phyloP scores from a whole-genome alignment of 306 rosid species.

The Phaseolus lunatus region DNA sequence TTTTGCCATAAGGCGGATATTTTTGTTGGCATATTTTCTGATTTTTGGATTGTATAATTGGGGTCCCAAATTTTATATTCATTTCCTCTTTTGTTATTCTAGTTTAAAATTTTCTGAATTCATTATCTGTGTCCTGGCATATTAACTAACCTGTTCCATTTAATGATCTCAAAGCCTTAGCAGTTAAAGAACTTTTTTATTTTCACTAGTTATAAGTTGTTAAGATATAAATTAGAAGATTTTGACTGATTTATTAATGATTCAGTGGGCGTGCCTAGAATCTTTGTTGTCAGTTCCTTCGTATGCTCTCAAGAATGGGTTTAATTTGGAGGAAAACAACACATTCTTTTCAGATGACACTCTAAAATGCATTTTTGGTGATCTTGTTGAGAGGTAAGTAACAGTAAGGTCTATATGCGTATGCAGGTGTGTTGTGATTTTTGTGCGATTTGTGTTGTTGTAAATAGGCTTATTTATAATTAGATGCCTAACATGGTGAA shows the following conservation, averaged over 20 bases:
- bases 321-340: conserved; percentile 51
- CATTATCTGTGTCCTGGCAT: conserved; percentile 29
- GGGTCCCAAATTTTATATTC: conserved; percentile 12
- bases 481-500: conserved; percentile 20
- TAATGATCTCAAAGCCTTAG: conserved; percentile 32
- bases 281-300: conserved; percentile 77
- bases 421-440: conserved; percentile 9
- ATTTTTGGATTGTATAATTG: conserved; percentile 15
- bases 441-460: conserved; percentile 35
- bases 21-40: conserved; percentile 28
- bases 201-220: conserved; percentile 22
- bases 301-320: conserved; percentile 58
- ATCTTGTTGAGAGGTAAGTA: conserved; percentile 85
- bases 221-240: conserved; percentile 24
- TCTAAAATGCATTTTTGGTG: conserved; percentile 71
- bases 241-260: conserved; percentile 46
- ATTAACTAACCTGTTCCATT: conserved; percentile 15
- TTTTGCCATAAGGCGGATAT: not conserved
- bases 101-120: conserved; percentile 28
- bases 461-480: conserved; percentile 21
- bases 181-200: not conserved
- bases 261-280: conserved; percentile 93
- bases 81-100: conserved; percentile 15
- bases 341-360: conserved; percentile 64
- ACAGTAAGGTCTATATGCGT: conserved; percentile 12